Base-by-base conservation (phyloP, 1,284 basidiomycete species). In the Rhodotorula sp. region DNA sequence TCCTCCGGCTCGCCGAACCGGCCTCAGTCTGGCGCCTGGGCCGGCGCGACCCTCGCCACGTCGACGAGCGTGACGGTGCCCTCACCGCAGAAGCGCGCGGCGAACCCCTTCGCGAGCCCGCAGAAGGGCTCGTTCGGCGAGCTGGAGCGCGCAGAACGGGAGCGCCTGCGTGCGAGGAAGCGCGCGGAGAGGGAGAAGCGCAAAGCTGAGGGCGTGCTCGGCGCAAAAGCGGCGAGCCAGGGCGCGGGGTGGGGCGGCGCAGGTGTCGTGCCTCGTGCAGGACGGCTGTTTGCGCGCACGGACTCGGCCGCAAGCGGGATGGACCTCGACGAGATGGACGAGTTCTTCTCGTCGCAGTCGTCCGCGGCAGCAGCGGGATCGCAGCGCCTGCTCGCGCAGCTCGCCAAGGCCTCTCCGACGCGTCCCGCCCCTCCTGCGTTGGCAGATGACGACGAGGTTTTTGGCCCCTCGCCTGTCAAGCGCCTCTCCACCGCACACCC, bases 401-500 rank as follows among this genome's bases (percentile, higher is more conserved):
- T 55, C 21, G 25, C 29, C 19, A 41, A 50, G 8, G 27, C 22
- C 27, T 50, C 51, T 29, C 37, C 46, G 6, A 37, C 8, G 12
- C 25, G 27, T 0, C 50, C 25, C 13, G 44, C 29, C 12, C 0
- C 25, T 39, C 19, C n/a, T 7, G 54, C 32, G 13, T 1, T 34
- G 7, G 55, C 59, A 6, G 68, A 61, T 27, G 67, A 66, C 36
- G 74, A 72, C 59, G 72, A 74, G 19, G 34, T 62, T 3, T 51
- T 76, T 9, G 74, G 74, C 2, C 72, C 72, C 0, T 74, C 72
- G 2, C 74, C 74, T 21, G 70, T 68, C 60, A 76, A 76, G 56
- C 67, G 70, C 15, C 57, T 64, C 12, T 37, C 57, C 17, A 32
- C 36, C 10, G 6, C 32, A 12, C 27, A 29, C 29, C 46, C 61